Conservation (phyloP, 225 moss, liverwort and hornwort genomes). For the Anthoceros angustus region DNA sequence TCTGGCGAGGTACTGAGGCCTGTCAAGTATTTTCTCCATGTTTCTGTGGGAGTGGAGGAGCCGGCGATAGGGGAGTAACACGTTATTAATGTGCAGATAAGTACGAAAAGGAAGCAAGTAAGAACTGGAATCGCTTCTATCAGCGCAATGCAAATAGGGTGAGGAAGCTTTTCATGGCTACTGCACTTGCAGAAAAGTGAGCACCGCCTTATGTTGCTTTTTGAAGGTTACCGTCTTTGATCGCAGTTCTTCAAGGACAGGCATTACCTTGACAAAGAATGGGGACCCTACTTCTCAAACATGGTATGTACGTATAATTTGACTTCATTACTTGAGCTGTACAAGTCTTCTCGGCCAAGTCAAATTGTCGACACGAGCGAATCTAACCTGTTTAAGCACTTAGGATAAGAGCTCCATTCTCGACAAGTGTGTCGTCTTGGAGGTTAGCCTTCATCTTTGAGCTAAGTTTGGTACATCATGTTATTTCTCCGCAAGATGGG, state of each 20-base stretch:
- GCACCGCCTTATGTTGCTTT: not conserved
- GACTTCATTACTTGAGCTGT: no score
- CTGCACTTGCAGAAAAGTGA: not conserved
- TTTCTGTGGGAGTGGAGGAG: not conserved
- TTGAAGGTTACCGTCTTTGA: not conserved
- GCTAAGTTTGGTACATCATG: no score
- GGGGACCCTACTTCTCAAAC: slow-evolving; percentile 72
- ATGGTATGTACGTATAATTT: slow-evolving; percentile 39
- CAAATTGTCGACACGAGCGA: no score
- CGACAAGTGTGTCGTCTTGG: slow-evolving; percentile 24
- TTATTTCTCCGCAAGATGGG: no score
- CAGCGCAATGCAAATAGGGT: slow-evolving; percentile 93
- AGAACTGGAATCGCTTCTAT: slow-evolving; percentile 92
- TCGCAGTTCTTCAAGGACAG: slow-evolving; percentile 97
- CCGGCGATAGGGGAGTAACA: not conserved
- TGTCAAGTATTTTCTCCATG: not conserved
- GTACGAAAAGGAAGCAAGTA: slow-evolving; percentile 54
- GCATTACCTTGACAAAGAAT: slow-evolving; percentile 97
- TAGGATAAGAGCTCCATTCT: slow-evolving; percentile 10
- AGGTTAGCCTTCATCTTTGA: slow-evolving; percentile 19
- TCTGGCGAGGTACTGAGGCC: slow-evolving; percentile 26
- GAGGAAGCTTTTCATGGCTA: slow-evolving; percentile 10
- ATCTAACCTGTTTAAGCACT: not conserved
- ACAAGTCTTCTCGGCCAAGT: no score
- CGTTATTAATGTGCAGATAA: slow-evolving; percentile 19